Evolutionary conservation across 352 stramenopile species (phyloP), one percentile per base, ranked within the genome.

Genomic region (Blastocystis sp.): DNA sequence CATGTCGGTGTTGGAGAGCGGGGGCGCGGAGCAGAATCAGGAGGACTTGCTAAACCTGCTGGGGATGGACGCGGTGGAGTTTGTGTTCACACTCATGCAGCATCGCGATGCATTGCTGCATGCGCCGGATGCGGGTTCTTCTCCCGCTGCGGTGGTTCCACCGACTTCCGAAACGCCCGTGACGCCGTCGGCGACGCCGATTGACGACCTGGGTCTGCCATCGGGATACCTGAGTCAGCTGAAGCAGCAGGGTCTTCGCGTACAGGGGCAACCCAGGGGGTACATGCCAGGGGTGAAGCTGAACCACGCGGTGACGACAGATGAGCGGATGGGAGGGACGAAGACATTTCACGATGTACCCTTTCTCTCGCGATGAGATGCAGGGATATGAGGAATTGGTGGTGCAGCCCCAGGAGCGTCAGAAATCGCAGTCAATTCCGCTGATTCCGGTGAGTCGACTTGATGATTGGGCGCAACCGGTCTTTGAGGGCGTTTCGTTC

Each of bases 401-500:
- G 16, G 69, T 81, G 18, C 46, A 81, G 32, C 69, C 69, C 6
- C 48, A 63, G 34, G 24, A 40, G 40, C 24, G 27, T 21, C 44
- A 88, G 34, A 36, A 34, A 18, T 49, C 84, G 29, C 51, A 78
- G 34, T 21, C 6, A 1, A 64, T 65, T 42, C 38, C 34, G 9
- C 87, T 91, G 67, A 81, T 91, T 32, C 63, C 69, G 18, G 87
- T 90, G 16, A 49, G 44, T n/a, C 64, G 79, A 21, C 84, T 91
- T 42, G 88, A 91, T 69, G 75, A 89, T 7, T 94, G 84, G 88
- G 88, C 71, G 16, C 65, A 72, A 87, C 89, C 72, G 87, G 88
- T 90, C 4, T 97, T 96, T 88, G 64, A 59, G 38, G 91, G 91
- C 21, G 93, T 93, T 49, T 90, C 87, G 56, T 87, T 87, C 38